Conservation (phyloP, 257 asterid genomes). For the Asclepias syriaca region DNA sequence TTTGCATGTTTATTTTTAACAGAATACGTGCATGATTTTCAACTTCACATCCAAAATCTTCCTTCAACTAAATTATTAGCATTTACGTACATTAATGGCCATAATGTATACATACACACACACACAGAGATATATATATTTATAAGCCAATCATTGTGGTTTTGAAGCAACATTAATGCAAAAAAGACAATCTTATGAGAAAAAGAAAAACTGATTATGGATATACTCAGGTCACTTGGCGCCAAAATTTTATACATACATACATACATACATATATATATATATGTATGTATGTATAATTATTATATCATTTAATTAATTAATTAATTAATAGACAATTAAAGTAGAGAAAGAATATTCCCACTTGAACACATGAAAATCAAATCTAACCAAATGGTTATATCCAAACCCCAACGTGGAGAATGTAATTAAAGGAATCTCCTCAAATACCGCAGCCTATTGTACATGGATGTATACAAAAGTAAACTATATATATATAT, state of each 20-base stretch:
- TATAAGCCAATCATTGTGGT: no score
- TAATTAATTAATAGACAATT: no score
- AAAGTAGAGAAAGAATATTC: slow-evolving; percentile 1
- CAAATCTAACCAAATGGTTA: background rate
- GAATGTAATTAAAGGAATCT: slow-evolving; percentile 8
- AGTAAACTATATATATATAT: no score
- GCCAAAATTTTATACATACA: background rate
- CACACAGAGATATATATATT: no score
- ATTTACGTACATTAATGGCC: no score
- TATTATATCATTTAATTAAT: no score
- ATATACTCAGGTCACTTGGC: background rate
- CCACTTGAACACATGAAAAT: slow-evolving; percentile 9
- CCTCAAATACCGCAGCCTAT: slow-evolving; percentile 1
- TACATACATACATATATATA: no score
- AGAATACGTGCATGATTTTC: slow-evolving; percentile 5
- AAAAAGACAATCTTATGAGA: background rate
- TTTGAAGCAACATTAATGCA: no score
- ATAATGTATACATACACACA: no score
- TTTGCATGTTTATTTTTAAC: background rate
- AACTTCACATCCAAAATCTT: background rate
- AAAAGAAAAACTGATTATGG: background rate
- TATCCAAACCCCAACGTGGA: slow-evolving; percentile 2
- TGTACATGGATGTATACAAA: no score
- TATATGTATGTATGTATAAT: no score
- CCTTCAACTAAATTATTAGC: background rate